phyloP scores from a whole-genome alignment of 1,284 basidiomycete species.

The Blastosporella zonata region DNA sequence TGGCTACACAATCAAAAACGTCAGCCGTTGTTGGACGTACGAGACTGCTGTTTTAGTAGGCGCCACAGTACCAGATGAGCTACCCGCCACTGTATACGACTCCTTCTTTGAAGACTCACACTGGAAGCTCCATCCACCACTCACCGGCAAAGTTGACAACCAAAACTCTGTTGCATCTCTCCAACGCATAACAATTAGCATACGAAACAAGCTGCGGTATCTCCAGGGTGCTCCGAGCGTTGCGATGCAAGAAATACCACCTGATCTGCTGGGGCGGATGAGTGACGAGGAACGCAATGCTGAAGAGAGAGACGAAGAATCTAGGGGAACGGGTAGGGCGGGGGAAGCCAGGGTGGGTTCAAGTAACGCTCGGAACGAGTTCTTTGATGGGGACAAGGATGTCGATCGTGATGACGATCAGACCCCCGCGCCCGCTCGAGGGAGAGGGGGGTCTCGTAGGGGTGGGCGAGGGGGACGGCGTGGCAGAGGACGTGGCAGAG shows the following conservation, averaged over 20 bases:
- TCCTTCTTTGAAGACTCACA: conserved; percentile 90
- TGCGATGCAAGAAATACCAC: conserved; percentile 95
- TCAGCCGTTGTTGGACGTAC: conserved; percentile 98
- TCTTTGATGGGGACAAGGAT: conserved; percentile 71
- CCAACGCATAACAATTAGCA: conserved; percentile 82
- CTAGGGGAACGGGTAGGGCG: conserved; percentile 47
- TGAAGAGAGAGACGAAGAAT: conserved; percentile 72
- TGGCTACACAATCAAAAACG: conserved; percentile 94
- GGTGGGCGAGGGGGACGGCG: conserved; percentile 22
- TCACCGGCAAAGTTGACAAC: conserved; percentile 91
- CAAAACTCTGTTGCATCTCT: conserved; percentile 82
- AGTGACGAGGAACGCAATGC: conserved; percentile 71
- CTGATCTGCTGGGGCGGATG: conserved; percentile 80
- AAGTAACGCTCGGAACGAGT: conserved; percentile 59
- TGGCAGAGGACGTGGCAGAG: conserved; percentile 32
- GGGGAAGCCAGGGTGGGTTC: conserved; percentile 58
- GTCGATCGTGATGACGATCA: conserved; percentile 46
- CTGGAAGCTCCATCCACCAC: conserved; percentile 90
- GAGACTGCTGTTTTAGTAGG: conserved; percentile 95
- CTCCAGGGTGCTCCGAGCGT: conserved; percentile 95
- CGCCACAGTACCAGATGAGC: conserved; percentile 77
- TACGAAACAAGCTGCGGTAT: conserved; percentile 91
- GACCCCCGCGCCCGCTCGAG: conserved; percentile 6
- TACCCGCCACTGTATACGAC: conserved; percentile 90
- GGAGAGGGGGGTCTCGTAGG: conserved; percentile 1